Conservation (phyloP, 805 yeast species). For the Zygosaccharomyces pseudorouxii region DNA sequence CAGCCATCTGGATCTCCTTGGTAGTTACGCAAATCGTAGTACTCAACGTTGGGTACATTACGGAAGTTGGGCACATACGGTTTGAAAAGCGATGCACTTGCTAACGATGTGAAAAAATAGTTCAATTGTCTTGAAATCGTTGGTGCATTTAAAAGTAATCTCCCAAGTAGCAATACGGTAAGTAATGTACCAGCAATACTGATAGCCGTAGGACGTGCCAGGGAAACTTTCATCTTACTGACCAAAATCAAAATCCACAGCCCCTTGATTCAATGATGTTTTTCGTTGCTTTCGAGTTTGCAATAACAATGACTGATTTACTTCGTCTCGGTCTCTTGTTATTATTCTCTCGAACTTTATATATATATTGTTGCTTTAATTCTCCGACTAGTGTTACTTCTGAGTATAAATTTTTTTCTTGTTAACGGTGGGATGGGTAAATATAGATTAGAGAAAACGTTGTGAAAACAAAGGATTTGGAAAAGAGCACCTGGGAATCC, state of each 20-base stretch:
- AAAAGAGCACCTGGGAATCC: background rate
- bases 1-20: conserved; percentile 70
- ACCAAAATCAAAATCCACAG: background rate
- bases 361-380: background rate
- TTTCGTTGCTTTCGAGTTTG: no score
- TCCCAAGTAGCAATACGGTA: conserved; percentile 13
- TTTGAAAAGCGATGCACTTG: conserved; percentile 11
- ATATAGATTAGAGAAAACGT: background rate
- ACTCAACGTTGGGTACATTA: conserved; percentile 46
- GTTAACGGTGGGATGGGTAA: background rate
- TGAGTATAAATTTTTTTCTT: background rate
- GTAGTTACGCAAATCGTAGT: conserved; percentile 66
- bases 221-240: conserved; percentile 1
- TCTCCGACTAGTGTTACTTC: background rate
- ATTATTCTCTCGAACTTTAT: no score
- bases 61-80: conserved; percentile 37
- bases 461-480: background rate
- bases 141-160: conserved; percentile 10
- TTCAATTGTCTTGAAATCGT: conserved; percentile 1
- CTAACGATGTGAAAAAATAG: background rate
- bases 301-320: no score
- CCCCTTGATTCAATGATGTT: background rate
- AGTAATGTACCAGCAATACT: conserved; percentile 15
- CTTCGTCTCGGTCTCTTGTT: no score
- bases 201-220: conserved; percentile 10